Base-by-base conservation (phyloP, 352 stramenopile genomes). In the Hyaloperonospora arabidopsidis region DNA sequence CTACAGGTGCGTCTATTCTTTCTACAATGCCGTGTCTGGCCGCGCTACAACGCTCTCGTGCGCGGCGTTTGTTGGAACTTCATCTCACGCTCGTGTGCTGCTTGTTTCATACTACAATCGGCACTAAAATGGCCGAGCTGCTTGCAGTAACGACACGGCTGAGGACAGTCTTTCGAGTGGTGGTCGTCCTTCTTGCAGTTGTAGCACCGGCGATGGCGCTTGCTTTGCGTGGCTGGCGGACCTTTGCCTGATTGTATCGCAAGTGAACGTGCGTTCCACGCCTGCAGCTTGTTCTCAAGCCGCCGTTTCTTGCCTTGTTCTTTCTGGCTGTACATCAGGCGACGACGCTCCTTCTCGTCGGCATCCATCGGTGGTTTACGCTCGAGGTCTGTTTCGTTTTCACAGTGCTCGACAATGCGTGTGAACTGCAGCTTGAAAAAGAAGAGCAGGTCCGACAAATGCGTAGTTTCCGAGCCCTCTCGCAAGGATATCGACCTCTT, bases 121-220 rank as follows among this genome's bases (percentile, higher is more conserved):
- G 71, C 84, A 50, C 80, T 90, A 49, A 80, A 92, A 59, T 94
- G 84, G 25, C 72, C 79, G 3, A 59, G 36, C 15, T 86, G 46
- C 49, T 91, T 86, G 65, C 81, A 94, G 61, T 92, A 92, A 17
- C 80, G 78, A 49, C 84, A 94, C 11, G 81, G 76, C 12, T 85
- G 68, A 13, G 75, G 70, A 45, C 84, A 94, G 39, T 78, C 67
- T 44, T 84, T 86, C 34, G 84, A 80, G 38, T 91, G 72, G 65
- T 94, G 84, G 49, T 77, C 76, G 18, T 77, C 70, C 52, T 87
- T 61, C 57, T 89, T 87, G 75, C 84, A 94, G 65, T 94, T 94
- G 70, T 81, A 94, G 65, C 84, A 94, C 11, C 73, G 72, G 13
- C 75, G 74, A 17, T 81, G 76, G 28, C 74, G 72, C 19, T 81